These are phyloP conservation scores for Ustilago esculenta DNA, from an alignment of 1,284 basidiomycete species.

Conservation along the genomic window DNA sequence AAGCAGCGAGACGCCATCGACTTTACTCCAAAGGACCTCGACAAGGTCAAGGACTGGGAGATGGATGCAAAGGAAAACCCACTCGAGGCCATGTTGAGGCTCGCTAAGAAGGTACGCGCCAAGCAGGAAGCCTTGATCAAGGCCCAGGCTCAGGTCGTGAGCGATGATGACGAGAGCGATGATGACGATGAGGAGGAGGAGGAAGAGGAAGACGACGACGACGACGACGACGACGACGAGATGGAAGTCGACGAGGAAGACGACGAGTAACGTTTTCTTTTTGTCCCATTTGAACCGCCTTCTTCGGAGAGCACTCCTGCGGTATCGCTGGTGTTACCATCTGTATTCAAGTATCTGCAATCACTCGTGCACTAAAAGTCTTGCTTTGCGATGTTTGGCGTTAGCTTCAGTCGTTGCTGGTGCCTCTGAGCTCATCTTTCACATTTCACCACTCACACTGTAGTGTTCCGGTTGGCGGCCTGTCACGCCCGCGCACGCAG, in stretches of 20 bases:
- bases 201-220: slow-evolving; percentile 18
- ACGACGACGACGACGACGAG: slow-evolving; percentile 32
- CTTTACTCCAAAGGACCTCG: slow-evolving; percentile 61
- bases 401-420: too few species aligned
- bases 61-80: slow-evolving; percentile 54
- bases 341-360: neutral
- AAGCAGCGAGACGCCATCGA: slow-evolving; percentile 55
- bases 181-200: slow-evolving; percentile 31
- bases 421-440: too few species aligned
- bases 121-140: slow-evolving; percentile 60
- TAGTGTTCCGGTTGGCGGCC: too few species aligned
- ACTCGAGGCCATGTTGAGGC: slow-evolving; percentile 55
- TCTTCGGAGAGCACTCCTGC: too few species aligned
- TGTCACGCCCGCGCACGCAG: too few species aligned
- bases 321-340: too few species aligned
- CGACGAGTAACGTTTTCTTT: slow-evolving; percentile 16
- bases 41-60: slow-evolving; percentile 46
- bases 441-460: too few species aligned
- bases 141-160: slow-evolving; percentile 48
- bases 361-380: too few species aligned
- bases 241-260: slow-evolving; percentile 42
- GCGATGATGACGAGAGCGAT: slow-evolving; percentile 47
- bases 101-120: slow-evolving; percentile 63
- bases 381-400: too few species aligned
- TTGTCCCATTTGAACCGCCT: neutral